Percentiles rank a stretch among this genome's conserved stretches.
These are phyloP conservation scores for Galerina marginata DNA, from an alignment of 768 basidiomycete species.

Conservation along the genomic window DNA sequence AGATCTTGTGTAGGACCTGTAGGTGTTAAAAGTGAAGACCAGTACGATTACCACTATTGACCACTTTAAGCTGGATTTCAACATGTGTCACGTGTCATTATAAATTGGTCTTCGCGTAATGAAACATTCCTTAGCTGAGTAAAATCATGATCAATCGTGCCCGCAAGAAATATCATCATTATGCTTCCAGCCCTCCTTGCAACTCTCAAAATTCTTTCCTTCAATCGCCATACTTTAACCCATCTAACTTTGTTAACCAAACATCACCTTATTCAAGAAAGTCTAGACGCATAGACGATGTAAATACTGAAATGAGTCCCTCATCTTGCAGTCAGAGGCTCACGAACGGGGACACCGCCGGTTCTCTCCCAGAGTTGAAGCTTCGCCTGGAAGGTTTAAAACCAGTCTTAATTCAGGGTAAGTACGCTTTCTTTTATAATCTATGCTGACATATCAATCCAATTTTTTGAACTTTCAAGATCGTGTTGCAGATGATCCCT, in stretches of 20 bases:
- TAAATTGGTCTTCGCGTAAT: not conserved
- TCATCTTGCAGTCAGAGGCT: not conserved
- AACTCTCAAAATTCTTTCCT: slow-evolving; percentile 2
- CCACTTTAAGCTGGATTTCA: slow-evolving; percentile 3
- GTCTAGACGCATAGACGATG: too few species aligned
- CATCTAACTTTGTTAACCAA: not conserved
- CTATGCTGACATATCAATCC: not conserved
- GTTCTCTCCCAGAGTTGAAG: not conserved
- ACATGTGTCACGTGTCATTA: slow-evolving; percentile 8
- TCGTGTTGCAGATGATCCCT: slow-evolving; percentile 58
- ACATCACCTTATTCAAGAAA: not conserved
- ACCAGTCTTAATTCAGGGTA: slow-evolving; percentile 46
- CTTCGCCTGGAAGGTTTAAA: slow-evolving; percentile 5
- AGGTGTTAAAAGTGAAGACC: not conserved
- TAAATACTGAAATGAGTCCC: too few species aligned
- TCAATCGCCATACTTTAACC: slow-evolving; percentile 24
- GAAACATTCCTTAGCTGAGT: too few species aligned
- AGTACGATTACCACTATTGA: not conserved
- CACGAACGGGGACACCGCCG: not conserved
- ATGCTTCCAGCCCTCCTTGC: not conserved
- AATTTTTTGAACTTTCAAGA: slow-evolving; percentile 39
- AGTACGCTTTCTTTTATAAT: slow-evolving; percentile 12
- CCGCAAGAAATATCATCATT: too few species aligned
- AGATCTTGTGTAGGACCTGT: not conserved
- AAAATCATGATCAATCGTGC: too few species aligned